Evolutionary conservation across 2,329 filamentous ascomycete genomes (phyloP).

Genomic region (Bipolaris oryzae): DNA sequence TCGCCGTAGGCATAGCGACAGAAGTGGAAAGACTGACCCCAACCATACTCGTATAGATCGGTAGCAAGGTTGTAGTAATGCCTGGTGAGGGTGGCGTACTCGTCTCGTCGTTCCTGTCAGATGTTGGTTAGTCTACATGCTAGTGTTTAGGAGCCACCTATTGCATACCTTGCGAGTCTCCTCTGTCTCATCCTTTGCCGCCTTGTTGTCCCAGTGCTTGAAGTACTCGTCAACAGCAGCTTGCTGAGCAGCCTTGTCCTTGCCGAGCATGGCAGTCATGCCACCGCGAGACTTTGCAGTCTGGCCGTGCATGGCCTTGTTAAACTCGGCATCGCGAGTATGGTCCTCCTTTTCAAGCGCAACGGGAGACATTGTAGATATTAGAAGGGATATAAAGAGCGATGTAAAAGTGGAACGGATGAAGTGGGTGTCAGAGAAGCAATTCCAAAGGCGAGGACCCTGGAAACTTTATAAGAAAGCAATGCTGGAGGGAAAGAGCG

Average conservation of each 20-base stretch:
- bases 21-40: conserved; percentile 97
- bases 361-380: conserved; percentile 57
- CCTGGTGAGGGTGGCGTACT: conserved; percentile 92
- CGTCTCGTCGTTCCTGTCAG: conserved; percentile 75
- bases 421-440: conserved; percentile 10
- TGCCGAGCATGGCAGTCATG: conserved; percentile 82
- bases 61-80: conserved; percentile 99
- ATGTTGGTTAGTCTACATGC: conserved; percentile 22
- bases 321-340: conserved; percentile 85
- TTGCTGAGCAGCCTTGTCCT: conserved; percentile 78
- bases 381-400: conserved; percentile 4
- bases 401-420: conserved; percentile 5
- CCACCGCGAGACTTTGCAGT: conserved; percentile 74
- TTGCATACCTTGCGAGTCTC: conserved; percentile 73
- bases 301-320: conserved; percentile 81
- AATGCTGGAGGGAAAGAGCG: conserved; percentile 32
- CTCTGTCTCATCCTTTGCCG: conserved; percentile 77
- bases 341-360: conserved; percentile 82
- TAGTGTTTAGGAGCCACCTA: neutral
- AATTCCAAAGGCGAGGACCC: conserved; percentile 26
- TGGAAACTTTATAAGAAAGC: conserved; percentile 19
- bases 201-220: conserved; percentile 94
- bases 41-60: conserved; percentile 95
- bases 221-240: conserved; percentile 90
- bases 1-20: conserved; percentile 89